Evolutionary conservation across 2,329 filamentous ascomycete genomes (phyloP).

Genomic region (Verticillium dahliae): DNA sequence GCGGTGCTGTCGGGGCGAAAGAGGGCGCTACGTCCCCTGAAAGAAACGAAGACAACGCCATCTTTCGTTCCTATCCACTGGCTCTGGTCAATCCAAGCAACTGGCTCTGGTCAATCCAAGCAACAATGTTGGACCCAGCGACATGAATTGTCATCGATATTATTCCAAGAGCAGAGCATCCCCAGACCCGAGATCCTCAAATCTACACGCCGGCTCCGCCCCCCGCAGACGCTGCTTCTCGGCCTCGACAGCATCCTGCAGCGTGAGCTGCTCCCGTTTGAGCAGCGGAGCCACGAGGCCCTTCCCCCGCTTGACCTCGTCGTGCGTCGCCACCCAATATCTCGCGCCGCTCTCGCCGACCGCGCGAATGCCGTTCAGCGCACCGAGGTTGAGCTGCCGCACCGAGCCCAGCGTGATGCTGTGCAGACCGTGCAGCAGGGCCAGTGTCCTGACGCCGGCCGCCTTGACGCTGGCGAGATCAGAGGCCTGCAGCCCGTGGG

Average conservation of each 20-base stretch:
- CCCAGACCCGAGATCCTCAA: constrained; percentile 48
- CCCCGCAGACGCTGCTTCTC: constrained; percentile 20
- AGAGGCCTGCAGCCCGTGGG: constrained; percentile 9
- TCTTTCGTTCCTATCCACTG: too few relatives aligned
- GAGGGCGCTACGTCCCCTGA: too few relatives aligned
- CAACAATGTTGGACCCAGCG: too few relatives aligned
- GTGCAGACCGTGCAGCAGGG: constrained; percentile 58
- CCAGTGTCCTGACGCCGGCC: constrained; percentile 43
- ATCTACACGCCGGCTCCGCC: constrained; percentile 34
- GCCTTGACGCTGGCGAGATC: constrained; percentile 36
- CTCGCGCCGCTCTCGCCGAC: constrained; percentile 43
- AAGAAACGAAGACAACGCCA: too few relatives aligned
- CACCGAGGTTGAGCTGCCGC: constrained; percentile 59
- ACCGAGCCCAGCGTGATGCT: constrained; percentile 44
- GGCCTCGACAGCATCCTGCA: constrained; percentile 34
- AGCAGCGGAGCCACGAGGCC: constrained; percentile 50
- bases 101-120: too few relatives aligned
- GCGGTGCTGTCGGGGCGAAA: too few relatives aligned
- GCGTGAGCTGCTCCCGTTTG: constrained; percentile 32
- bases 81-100: too few relatives aligned
- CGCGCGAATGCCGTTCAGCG: constrained; percentile 51
- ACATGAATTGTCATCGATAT: too few relatives aligned
- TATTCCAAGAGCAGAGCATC: constrained; percentile 40
- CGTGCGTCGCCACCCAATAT: constrained; percentile 62
- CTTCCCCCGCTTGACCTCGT: constrained; percentile 54